Evolutionary conservation across 805 yeast species (phyloP), one percentile per base, ranked within the genome.

Genomic region (Saccharomycopsis selenospora): DNA sequence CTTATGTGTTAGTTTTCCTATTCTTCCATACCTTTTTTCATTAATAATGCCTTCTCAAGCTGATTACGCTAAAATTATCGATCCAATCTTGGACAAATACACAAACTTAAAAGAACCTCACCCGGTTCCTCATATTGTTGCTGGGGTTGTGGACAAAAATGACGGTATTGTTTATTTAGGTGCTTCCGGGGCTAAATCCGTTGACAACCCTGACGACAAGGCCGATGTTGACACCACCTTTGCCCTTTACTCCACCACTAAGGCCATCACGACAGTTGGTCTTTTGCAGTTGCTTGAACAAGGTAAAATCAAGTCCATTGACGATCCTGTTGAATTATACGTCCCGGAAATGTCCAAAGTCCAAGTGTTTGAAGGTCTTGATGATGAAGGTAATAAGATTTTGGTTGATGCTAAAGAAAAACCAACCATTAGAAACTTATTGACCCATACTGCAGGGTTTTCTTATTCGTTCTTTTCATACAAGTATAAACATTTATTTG

Each of bases 391-490:
- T 2, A 54, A 59, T 29, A 58, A 56, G 24, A 53, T 51, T 18
- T 48, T 59, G 23, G 59, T 49, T 17, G 45, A 50, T 1, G 55
- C 62, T 23, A 61, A 56, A 28, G 55, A 42, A 13, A 54, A 59
- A 28, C 59, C 64, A 36, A 64, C 69, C 30, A 52, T 64, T 18
- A 53, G 59, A 36, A 59, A 60, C 51, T 56, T 67, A 49, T 46
- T 67, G 14, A 63, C 66, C n/a, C 71, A 66, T 47, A 66, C 70
- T 3, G 60, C 69, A 13, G 70, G 70, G 13, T 62, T 66, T 23
- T 59, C 61, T 10, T 66, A 67, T 50, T 48, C 60, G 3, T 64
- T 66, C 48, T 62, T 62, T 55, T 56, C 57, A 49, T 54, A 54
- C 2, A 28, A 52, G 4, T 56, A 61, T 33, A 43, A 42, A 17